phyloP scores from a whole-genome alignment of 73 alveolate genomes.

The Tetrahymena thermophila region DNA sequence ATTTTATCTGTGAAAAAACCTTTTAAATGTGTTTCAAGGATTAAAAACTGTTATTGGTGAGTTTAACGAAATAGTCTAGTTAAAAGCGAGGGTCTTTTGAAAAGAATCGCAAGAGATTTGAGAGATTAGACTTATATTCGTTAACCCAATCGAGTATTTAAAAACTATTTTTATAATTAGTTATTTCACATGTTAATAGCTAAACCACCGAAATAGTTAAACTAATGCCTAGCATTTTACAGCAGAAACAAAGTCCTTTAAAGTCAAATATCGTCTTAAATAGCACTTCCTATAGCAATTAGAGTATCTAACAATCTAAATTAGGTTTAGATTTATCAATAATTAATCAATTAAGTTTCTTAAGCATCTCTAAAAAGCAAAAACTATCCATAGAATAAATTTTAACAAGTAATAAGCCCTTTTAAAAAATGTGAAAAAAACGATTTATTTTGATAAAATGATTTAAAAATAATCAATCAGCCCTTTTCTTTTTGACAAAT shows the following conservation, averaged over 20 bases:
- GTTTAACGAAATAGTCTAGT: background rate
- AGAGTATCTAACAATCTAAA: background rate
- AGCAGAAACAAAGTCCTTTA: no score
- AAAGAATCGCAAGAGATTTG: background rate
- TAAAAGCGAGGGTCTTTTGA: background rate
- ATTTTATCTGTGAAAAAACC: background rate
- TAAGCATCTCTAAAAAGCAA: background rate
- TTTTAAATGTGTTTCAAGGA: background rate
- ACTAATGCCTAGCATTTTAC: background rate
- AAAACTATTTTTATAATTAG: background rate
- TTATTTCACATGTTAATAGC: background rate
- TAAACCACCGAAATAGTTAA: background rate
- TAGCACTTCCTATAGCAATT: background rate
- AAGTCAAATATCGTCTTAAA: background rate
- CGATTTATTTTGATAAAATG: background rate
- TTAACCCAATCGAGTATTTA: background rate
- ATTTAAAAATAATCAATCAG: background rate
- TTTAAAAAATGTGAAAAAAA: background rate
- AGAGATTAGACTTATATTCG: background rate
- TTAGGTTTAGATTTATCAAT: background rate
- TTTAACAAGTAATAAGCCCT: background rate
- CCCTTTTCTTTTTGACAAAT: background rate
- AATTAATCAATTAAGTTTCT: background rate
- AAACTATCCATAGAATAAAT: background rate
- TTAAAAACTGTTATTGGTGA: background rate